Conservation (phyloP, 2,329 filamentous ascomycete species). For the Sarocladium brachiariae region DNA sequence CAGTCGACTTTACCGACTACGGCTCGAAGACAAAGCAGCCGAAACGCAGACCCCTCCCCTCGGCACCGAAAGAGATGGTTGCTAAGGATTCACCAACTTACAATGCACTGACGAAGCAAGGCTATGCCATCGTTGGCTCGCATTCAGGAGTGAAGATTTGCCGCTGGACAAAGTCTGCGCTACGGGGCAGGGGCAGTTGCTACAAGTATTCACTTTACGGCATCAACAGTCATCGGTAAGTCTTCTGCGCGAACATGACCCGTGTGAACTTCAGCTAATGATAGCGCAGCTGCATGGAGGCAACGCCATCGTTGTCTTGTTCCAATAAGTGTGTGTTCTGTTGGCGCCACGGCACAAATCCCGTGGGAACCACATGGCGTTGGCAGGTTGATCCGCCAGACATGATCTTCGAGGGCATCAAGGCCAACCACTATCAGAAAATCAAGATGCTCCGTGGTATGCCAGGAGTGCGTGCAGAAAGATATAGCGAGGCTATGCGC, state of each 20-base stretch:
- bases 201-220: slow-evolving; percentile 99
- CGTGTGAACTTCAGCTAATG: neutral
- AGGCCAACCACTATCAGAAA: slow-evolving; percentile 89
- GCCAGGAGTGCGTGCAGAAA: slow-evolving; percentile 83
- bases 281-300: slow-evolving; percentile 71
- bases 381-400: slow-evolving; percentile 93
- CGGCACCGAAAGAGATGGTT: slow-evolving; percentile 81
- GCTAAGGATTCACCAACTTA: slow-evolving; percentile 86
- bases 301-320: slow-evolving; percentile 89
- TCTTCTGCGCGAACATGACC: neutral
- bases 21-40: slow-evolving; percentile 42
- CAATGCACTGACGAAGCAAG: slow-evolving; percentile 85
- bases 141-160: slow-evolving; percentile 98
- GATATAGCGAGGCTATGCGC: slow-evolving; percentile 86
- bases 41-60: slow-evolving; percentile 35
- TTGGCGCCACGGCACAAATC: slow-evolving; percentile 97
- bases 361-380: slow-evolving; percentile 92
- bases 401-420: slow-evolving; percentile 83
- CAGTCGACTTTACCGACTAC: slow-evolving; percentile 81
- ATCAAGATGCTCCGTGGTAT: slow-evolving; percentile 96
- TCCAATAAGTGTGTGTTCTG: slow-evolving; percentile 99
- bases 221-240: slow-evolving; percentile 75
- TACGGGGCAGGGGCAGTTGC: slow-evolving; percentile 87
- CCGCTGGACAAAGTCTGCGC: slow-evolving; percentile 95
- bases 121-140: slow-evolving; percentile 89